These are phyloP conservation scores for Tripterygium wilfordii DNA, from an alignment of 177 flowering plant genomes.

Conservation along the genomic window DNA sequence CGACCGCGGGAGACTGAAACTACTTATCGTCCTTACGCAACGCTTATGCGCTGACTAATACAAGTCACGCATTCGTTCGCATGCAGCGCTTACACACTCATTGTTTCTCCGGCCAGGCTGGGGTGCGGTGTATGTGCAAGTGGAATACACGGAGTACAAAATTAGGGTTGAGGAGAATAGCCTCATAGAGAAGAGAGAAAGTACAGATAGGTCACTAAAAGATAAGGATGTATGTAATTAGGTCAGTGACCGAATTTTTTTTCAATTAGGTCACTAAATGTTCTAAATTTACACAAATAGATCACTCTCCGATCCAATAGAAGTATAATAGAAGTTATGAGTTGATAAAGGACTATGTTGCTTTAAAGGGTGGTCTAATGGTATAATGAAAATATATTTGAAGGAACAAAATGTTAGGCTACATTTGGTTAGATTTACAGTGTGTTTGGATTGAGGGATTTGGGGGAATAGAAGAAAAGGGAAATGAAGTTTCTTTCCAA, in stretches of 20 bases:
- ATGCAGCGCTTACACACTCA: conserved; percentile 52
- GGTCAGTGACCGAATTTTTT: too few relatives aligned
- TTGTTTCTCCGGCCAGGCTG: conserved; percentile 49
- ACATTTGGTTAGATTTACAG: conserved; percentile 37
- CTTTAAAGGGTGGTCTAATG: conserved; percentile 10
- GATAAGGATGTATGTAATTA: too few relatives aligned
- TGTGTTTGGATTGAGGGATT: too few relatives aligned
- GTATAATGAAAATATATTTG: conserved; percentile 24
- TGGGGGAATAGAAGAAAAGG: too few relatives aligned
- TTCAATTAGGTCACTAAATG: too few relatives aligned
- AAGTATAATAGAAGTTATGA: conserved; percentile 28
- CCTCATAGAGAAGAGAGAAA: conserved; percentile 25
- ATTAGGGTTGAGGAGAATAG: conserved; percentile 40
- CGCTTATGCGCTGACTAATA: conserved; percentile 21
- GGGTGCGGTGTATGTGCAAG: conserved; percentile 39
- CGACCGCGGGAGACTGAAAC: too few relatives aligned
- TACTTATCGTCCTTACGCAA: conserved; percentile 21
- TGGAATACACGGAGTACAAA: conserved; percentile 44
- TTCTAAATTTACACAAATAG: too few relatives aligned
- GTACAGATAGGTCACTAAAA: too few relatives aligned
- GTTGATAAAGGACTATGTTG: conserved; percentile 26
- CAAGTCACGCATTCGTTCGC: conserved; percentile 48
- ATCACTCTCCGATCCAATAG: too few relatives aligned
- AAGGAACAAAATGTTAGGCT: conserved; percentile 41
- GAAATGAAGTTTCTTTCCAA: too few relatives aligned